phyloP scores from a whole-genome alignment of 352 stramenopile species.

The Globisporangium barbulae region DNA sequence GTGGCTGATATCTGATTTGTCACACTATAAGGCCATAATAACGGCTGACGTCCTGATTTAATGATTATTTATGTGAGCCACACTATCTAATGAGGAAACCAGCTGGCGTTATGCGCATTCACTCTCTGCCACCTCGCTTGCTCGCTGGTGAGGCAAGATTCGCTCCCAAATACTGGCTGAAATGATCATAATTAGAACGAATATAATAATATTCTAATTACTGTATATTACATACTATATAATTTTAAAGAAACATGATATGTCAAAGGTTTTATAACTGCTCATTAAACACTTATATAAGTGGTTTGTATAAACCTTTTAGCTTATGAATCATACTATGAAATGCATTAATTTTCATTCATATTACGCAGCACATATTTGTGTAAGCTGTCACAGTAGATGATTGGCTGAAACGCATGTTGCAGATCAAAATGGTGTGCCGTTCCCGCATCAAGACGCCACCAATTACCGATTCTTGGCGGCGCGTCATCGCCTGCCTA shows the following conservation, averaged over 20 bases:
- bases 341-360: too few relatives aligned
- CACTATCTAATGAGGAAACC: neutral
- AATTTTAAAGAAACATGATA: too few relatives aligned
- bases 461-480: constrained; percentile 5
- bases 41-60: neutral
- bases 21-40: neutral
- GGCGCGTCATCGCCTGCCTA: constrained; percentile 12
- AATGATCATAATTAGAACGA: neutral
- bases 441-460: constrained; percentile 2
- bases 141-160: constrained; percentile 1
- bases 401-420: constrained; percentile 7
- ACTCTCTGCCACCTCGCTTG: neutral
- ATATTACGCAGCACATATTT: too few relatives aligned
- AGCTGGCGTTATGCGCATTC: neutral
- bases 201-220: too few relatives aligned
- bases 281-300: too few relatives aligned
- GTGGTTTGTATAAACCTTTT: too few relatives aligned
- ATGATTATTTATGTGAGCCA: neutral
- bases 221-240: too few relatives aligned
- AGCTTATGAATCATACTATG: too few relatives aligned
- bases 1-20: neutral
- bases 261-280: too few relatives aligned
- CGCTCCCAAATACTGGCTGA: neutral
- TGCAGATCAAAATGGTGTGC: constrained; percentile 8
- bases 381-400: too few relatives aligned